Evolutionary conservation across 1,284 basidiomycete genomes (phyloP).

Genomic region (Hymenochaete sp.): DNA sequence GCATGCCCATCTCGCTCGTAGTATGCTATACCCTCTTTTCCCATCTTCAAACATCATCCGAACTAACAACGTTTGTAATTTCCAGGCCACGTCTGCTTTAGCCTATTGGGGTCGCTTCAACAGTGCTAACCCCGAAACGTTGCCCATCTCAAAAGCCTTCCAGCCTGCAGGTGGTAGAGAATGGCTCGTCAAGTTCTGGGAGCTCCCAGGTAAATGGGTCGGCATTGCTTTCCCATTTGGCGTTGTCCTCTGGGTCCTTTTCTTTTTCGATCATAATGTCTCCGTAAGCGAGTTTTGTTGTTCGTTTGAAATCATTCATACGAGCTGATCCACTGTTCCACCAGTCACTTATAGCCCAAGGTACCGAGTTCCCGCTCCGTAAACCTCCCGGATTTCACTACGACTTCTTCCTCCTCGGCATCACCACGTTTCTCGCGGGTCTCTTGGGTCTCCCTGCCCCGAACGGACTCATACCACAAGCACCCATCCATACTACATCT

Average conservation of each 20-base stretch:
- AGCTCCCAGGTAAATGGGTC: constrained; percentile 84
- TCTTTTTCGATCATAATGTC: constrained; percentile 81
- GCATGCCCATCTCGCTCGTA: constrained; percentile 83
- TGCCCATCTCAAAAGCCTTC: constrained; percentile 66
- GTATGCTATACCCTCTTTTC: constrained; percentile 2
- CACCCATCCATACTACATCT: constrained; percentile 87
- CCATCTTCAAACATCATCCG: not conserved
- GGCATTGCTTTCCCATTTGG: constrained; percentile 75
- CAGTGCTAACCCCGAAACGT: constrained; percentile 49
- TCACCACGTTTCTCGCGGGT: constrained; percentile 89
- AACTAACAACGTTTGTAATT: not conserved
- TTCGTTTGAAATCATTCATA: not conserved
- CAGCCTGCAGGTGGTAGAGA: constrained; percentile 62
- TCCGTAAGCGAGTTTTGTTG: constrained; percentile 40
- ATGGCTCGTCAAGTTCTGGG: constrained; percentile 92
- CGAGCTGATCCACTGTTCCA: not conserved
- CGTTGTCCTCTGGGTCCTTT: constrained; percentile 61
- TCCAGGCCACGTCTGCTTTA: constrained; percentile 47
- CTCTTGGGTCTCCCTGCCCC: constrained; percentile 88
- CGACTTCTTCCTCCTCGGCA: constrained; percentile 82
- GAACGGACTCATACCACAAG: constrained; percentile 94
- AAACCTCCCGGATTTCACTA: constrained; percentile 94
- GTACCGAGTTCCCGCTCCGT: constrained; percentile 80
- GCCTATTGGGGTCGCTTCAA: constrained; percentile 83
- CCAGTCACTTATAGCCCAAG: constrained; percentile 88